Evolutionary conservation across 768 basidiomycete genomes (phyloP).

Genomic region (Hypsizygus marmoreus): DNA sequence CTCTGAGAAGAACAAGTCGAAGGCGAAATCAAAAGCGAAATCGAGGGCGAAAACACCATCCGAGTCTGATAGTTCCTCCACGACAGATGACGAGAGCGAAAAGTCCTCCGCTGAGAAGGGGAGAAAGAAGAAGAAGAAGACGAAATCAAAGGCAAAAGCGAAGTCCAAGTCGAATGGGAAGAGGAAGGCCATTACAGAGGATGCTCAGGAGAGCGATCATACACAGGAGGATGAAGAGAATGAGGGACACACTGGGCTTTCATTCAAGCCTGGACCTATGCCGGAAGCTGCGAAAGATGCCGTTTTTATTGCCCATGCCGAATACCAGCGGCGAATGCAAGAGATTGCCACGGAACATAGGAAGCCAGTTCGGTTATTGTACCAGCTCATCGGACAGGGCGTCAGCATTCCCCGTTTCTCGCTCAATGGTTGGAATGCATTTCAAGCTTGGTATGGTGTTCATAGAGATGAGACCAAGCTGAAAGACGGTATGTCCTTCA

Average conservation of each 20-base stretch:
- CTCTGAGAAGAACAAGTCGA: too few species aligned
- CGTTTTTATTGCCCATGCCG: neutral
- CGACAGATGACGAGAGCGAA: too few species aligned
- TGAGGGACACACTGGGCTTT: neutral
- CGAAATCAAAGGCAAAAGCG: neutral
- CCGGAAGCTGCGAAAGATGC: slow-evolving; percentile 6
- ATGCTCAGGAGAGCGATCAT: too few species aligned
- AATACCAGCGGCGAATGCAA: neutral
- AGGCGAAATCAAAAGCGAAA: too few species aligned
- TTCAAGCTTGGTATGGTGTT: slow-evolving; percentile 2
- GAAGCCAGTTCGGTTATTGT: neutral
- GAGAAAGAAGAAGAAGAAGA: too few species aligned
- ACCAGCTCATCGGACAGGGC: neutral
- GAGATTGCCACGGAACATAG: neutral
- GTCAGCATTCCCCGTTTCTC: neutral
- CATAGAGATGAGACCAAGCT: neutral
- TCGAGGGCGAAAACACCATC: too few species aligned
- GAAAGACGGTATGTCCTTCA: slow-evolving; percentile 1
- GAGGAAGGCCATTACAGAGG: neutral
- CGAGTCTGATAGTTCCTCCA: too few species aligned
- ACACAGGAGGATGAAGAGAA: neutral
- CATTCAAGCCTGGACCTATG: slow-evolving; percentile 4
- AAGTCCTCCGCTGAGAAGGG: too few species aligned
- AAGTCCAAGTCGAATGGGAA: neutral
- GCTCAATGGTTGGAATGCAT: slow-evolving; percentile 5